Conservation (phyloP, 2,329 filamentous ascomycete species). For the Bipolaris victoriae region DNA sequence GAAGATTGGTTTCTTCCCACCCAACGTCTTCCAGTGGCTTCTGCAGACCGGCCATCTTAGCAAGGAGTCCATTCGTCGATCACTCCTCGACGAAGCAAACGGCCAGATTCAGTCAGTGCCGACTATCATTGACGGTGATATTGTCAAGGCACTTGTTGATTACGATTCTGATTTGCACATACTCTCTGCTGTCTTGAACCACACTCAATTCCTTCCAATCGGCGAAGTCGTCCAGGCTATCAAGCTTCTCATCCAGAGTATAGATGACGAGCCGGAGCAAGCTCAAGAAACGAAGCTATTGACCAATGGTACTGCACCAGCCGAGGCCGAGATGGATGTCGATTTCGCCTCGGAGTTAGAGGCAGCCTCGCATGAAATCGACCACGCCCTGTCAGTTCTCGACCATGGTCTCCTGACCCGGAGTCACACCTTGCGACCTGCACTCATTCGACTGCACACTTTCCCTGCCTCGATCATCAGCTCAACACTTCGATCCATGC, state of each 20-base stretch:
- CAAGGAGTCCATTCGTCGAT: slow-evolving; percentile 53
- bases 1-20: slow-evolving; percentile 54
- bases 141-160: slow-evolving; percentile 67
- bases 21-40: slow-evolving; percentile 64
- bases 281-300: slow-evolving; percentile 49
- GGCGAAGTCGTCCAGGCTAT: slow-evolving; percentile 71
- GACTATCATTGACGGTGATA: slow-evolving; percentile 63
- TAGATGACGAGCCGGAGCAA: slow-evolving; percentile 57
- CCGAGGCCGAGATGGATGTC: slow-evolving; percentile 41
- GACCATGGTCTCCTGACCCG: slow-evolving; percentile 68
- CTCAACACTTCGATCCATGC: slow-evolving; percentile 66
- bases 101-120: slow-evolving; percentile 55
- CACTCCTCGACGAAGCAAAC: slow-evolving; percentile 39
- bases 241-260: slow-evolving; percentile 70
- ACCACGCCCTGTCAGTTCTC: slow-evolving; percentile 70
- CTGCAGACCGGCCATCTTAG: slow-evolving; percentile 62
- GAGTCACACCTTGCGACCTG: slow-evolving; percentile 68
- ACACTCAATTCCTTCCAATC: slow-evolving; percentile 67
- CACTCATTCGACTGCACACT: slow-evolving; percentile 71
- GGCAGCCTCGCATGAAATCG: slow-evolving; percentile 61
- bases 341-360: slow-evolving; percentile 50
- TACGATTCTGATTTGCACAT: slow-evolving; percentile 73
- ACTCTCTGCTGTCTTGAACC: slow-evolving; percentile 67
- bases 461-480: slow-evolving; percentile 68
- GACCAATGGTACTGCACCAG: slow-evolving; percentile 36